Evolutionary conservation across 805 yeast species (phyloP), one percentile per base, ranked within the genome.

Genomic region (Teunomyces aglyptinius): DNA sequence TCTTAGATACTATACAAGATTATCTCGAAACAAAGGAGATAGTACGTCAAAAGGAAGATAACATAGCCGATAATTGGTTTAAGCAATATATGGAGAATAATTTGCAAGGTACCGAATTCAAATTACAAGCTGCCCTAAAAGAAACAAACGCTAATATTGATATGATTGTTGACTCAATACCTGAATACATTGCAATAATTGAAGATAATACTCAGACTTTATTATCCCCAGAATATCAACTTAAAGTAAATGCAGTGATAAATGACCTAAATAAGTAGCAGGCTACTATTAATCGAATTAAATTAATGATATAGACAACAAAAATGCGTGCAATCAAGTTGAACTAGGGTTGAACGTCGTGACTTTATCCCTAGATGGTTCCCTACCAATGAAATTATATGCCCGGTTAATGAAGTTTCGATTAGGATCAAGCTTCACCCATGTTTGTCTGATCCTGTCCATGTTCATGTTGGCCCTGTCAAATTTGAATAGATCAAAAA

Each of bases 401-500:
- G 71, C 72, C 38, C 49, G 57, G 42, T 65, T 62, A 45, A 71
- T 71, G 44, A 67, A 63, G 34, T 60, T 53, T 41, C 75, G 51
- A 48, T 67, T 64, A 1, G 77, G 77, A 54, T 72, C 77, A 20
- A 72, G 58, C 49, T 67, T 65, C 13, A 51, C 60, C 69, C 76
- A 72, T 16, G 64, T 57, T 31, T 59, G 49, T 53, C 75, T 55
- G 43, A 72, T 72, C 43, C 77, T 49, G 45, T 71, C 75, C 44
- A 71, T 56, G 53, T 72, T 71, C 76, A 72, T 72, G 33, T 64
- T 67, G 27, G 70, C 57, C 40, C 75, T 55, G 51, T 72, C 73
- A 50, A 72, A 68, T 40, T 65, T 62, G 52, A 71, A 65, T 10
- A 70, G 36, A 33, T 58, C 67, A 49, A 67, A 64, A n/a, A 70